Evolutionary conservation across 148 eudicot species (phyloP).

Genomic region (Mesembryanthemum crystallinum): DNA sequence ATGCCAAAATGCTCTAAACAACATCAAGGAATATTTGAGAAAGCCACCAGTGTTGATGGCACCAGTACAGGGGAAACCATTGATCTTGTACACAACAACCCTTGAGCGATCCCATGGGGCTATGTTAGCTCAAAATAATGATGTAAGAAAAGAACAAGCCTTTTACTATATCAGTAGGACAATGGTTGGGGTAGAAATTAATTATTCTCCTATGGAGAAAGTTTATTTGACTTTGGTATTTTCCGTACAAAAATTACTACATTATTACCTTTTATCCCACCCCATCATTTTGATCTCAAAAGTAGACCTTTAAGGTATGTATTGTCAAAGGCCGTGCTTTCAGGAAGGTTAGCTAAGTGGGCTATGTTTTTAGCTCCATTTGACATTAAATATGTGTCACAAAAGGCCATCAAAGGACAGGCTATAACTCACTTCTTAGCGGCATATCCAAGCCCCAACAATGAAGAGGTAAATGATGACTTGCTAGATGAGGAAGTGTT

Average conservation of each 20-base stretch:
- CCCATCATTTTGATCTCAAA: background rate
- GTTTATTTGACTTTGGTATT: background rate
- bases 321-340: background rate
- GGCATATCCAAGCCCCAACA: background rate
- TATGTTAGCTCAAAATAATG: background rate
- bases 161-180: background rate
- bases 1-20: background rate
- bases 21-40: too few species aligned
- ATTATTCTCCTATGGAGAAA: background rate
- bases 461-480: conserved; percentile 10
- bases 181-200: background rate
- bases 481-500: conserved; percentile 7
- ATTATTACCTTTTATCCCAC: background rate
- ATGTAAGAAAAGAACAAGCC: background rate
- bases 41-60: background rate
- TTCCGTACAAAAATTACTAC: background rate
- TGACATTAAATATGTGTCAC: background rate
- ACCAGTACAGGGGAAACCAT: background rate
- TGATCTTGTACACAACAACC: background rate
- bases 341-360: background rate
- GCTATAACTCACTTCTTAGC: background rate
- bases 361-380: background rate
- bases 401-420: background rate
- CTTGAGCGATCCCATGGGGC: background rate
- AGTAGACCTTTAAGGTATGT: background rate